phyloP scores from a whole-genome alignment of 345 rosid genomes.

The Reutealis trisperma region DNA sequence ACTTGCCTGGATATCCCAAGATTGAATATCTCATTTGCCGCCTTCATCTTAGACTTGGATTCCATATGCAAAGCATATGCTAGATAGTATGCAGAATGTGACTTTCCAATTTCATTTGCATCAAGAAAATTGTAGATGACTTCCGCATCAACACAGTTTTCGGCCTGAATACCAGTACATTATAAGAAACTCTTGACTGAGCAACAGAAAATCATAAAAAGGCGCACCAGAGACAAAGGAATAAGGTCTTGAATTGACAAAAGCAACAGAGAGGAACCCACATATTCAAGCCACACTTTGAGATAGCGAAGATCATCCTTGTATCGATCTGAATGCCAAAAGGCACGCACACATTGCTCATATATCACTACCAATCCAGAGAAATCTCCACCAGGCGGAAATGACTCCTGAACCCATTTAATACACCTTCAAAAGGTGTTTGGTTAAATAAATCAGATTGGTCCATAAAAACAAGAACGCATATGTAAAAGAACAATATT shows the following conservation, averaged over 20 bases:
- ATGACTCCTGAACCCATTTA: conserved; percentile 75
- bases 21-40: conserved; percentile 72
- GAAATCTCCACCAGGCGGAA: conserved; percentile 31
- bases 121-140: conserved; percentile 78
- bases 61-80: conserved; percentile 79
- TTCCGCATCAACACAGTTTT: conserved; percentile 74
- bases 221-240: not conserved
- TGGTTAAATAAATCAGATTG: too few species aligned
- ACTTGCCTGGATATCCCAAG: conserved; percentile 70
- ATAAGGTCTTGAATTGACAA: not conserved
- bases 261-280: conserved; percentile 28
- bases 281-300: conserved; percentile 98
- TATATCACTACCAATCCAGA: conserved; percentile 78
- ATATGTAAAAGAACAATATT: too few species aligned
- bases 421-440: conserved; percentile 53
- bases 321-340: conserved; percentile 78
- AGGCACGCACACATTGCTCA: conserved; percentile 88
- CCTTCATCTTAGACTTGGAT: conserved; percentile 66
- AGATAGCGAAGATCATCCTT: conserved; percentile 93
- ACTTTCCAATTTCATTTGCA: conserved; percentile 74
- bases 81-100: conserved; percentile 60
- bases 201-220: not conserved
- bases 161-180: conserved; percentile 56
- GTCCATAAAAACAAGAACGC: too few species aligned
- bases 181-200: not conserved